Conservation (phyloP, 75 land plant genomes). For the Larix kaempferi region DNA sequence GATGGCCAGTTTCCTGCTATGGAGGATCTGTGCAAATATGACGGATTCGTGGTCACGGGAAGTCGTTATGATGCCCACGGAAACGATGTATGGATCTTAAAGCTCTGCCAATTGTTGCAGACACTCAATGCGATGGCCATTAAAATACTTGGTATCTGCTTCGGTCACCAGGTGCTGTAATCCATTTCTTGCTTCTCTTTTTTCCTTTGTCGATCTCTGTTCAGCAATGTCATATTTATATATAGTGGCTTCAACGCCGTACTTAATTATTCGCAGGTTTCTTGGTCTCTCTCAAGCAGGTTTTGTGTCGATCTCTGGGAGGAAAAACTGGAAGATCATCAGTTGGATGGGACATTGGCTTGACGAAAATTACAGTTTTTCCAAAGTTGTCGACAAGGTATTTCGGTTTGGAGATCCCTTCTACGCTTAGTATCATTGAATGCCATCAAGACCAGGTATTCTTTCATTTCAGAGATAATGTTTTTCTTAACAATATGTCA, state of each 20-base stretch:
- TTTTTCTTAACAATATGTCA: too few species aligned
- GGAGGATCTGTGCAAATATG: slow-evolving; percentile 46
- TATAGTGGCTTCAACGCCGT: neutral
- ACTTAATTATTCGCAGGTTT: neutral
- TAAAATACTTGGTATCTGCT: slow-evolving; percentile 82
- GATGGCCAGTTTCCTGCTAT: slow-evolving; percentile 58
- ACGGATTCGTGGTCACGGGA: slow-evolving; percentile 88
- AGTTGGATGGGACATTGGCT: slow-evolving; percentile 87
- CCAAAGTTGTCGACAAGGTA: slow-evolving; percentile 30
- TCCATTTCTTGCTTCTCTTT: neutral
- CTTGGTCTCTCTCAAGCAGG: slow-evolving; percentile 27
- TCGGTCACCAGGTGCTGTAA: slow-evolving; percentile 81
- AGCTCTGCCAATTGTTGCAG: slow-evolving; percentile 43
- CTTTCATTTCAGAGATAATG: neutral
- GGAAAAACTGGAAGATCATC: slow-evolving; percentile 67
- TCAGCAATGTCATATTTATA: neutral
- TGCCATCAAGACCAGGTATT: slow-evolving; percentile 71
- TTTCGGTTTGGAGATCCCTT: slow-evolving; percentile 50
- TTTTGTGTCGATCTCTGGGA: slow-evolving; percentile 75
- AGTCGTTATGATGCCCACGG: slow-evolving; percentile 86
- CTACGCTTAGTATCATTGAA: slow-evolving; percentile 48
- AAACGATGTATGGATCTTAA: slow-evolving; percentile 64
- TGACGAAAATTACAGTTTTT: slow-evolving; percentile 37
- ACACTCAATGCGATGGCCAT: slow-evolving; percentile 41
- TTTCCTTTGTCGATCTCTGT: neutral